Evolutionary conservation across 345 rosid species (phyloP), one percentile per base, ranked within the genome.

Genomic region (Cochlearia excelsa): DNA sequence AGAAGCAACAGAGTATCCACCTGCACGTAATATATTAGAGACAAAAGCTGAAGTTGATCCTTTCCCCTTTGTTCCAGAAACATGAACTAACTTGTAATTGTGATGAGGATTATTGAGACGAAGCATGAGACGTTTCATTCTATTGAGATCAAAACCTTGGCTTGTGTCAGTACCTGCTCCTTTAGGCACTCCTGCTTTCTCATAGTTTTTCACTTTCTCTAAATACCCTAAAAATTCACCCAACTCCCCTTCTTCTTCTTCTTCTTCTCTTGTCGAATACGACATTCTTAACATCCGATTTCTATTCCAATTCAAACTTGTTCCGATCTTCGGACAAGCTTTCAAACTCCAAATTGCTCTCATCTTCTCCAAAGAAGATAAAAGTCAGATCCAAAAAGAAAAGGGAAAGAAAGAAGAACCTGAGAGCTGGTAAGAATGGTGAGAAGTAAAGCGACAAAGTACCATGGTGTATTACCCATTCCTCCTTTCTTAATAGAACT

Each of bases 11-110:
- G 75, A 66, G 59, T 84, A 87, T 8, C 90, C 99, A 77, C 81
- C 84, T 1, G 83, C 77, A 34, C 82, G 71, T 47, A 93, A 74
- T 45, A 93, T 85, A 64, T 76, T 93, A 1, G 97, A 85, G 34
- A 93, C 68, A 70, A 78, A 87, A 46, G 99, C 90, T 43, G 92
- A 84, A 5, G 97, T 89, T 28, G 95, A 93, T 9, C 97, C 96
- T 80, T 89, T 93, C 52, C 96, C 99, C 61, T 93, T 89, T 1
- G 97, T 93, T 59, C 99, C 99, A 51, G 97, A 92, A 46, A 93
- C 79, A 64, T 93, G 99, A 73, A 93, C 67, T 6, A 80, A 74
- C 97, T 93, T 83, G 81, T 84, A 89, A 8, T 70, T 78, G 26
- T 70, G 69, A 10, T 82, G 89, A 38, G 99, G 99, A 64, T 87